Conservation (phyloP, 352 stramenopile species). For the Globisporangium sylvaticum region DNA sequence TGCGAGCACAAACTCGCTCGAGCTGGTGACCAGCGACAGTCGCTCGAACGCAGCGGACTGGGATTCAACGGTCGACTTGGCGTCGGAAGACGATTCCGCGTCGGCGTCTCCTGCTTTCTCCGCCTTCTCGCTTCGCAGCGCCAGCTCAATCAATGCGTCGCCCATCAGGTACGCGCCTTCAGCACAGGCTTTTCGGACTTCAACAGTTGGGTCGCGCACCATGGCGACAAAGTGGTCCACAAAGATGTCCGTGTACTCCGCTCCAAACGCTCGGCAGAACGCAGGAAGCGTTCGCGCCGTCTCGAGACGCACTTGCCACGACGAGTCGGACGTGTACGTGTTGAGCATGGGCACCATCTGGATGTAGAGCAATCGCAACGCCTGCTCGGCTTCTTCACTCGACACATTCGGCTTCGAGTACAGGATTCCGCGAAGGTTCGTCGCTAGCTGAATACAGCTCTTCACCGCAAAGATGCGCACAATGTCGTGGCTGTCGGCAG, state of each 20-base stretch:
- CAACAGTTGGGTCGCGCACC: constrained; percentile 77
- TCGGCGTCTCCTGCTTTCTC: background rate
- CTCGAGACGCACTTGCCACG: constrained; percentile 85
- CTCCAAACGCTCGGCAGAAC: constrained; percentile 76
- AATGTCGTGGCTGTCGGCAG: constrained; percentile 82
- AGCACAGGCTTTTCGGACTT: constrained; percentile 74
- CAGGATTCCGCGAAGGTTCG: constrained; percentile 52
- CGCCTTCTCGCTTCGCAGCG: constrained; percentile 22
- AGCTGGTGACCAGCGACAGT: constrained; percentile 17
- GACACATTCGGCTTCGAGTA: constrained; percentile 18
- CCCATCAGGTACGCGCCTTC: constrained; percentile 64
- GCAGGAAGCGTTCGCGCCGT: constrained; percentile 63
- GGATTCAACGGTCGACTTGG: constrained; percentile 9
- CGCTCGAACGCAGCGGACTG: constrained; percentile 26
- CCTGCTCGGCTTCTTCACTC: constrained; percentile 39
- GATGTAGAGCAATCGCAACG: constrained; percentile 63
- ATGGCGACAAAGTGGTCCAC: constrained; percentile 87
- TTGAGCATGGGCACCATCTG: constrained; percentile 88
- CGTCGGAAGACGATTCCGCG: background rate
- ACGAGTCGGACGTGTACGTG: constrained; percentile 83
- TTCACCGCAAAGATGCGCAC: constrained; percentile 86
- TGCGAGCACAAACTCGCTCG: constrained; percentile 40
- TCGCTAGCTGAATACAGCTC: constrained; percentile 70
- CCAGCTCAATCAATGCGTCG: constrained; percentile 52
- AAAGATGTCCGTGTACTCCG: constrained; percentile 80